Base-by-base conservation (phyloP, 306 rosid genomes). In the Malus orientalis region DNA sequence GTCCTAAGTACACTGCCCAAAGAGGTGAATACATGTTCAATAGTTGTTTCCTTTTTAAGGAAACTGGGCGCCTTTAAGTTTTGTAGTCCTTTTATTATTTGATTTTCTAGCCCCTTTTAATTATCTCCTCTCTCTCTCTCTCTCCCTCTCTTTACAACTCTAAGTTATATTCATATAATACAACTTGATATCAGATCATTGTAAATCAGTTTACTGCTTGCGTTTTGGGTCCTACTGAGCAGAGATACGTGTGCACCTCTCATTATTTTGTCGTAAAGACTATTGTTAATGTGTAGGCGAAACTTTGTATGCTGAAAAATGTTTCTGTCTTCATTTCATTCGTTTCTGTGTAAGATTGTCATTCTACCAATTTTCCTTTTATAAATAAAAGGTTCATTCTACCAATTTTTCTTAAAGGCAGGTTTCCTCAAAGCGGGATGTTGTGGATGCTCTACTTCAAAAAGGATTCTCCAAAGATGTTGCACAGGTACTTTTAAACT, bases 401-500 rank as follows among this genome's bases (percentile, higher is more conserved):
- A 76, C 16, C 51, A 27, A 44, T 67, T 69, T 83, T 86, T 76
- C 62, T 74, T 70, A 23, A 69, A 79, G 72, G 69, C 75, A 92
- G 96, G 85, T 94, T 77, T 78, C 93, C 68, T 85, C 97, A 42
- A 94, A 92, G 90, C 76, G 83, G 82, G 91, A 88, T 69, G 82
- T 92, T 62, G 74, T 90, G 67, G 78, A 77, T 65, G 89, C 90
- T 78, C 89, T 92, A 63, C 77, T 85, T 81, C 86, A 85, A 78
- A 88, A 85, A 60, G 97, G 96, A 29, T 95, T 95, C 81, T 92
- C 98, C 51, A 85, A 85, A 33, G 98, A 92, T 81, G 97, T 95
- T 74, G 92, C 97, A 74, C 96, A 92, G 95, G 97, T 95, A 90
- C 25, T 71, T 71, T 53, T 4, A 18, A 15, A 38, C 54, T 49